These are phyloP conservation scores for Lepidium africanum DNA, from an alignment of 345 rosid genomes.

Conservation along the genomic window DNA sequence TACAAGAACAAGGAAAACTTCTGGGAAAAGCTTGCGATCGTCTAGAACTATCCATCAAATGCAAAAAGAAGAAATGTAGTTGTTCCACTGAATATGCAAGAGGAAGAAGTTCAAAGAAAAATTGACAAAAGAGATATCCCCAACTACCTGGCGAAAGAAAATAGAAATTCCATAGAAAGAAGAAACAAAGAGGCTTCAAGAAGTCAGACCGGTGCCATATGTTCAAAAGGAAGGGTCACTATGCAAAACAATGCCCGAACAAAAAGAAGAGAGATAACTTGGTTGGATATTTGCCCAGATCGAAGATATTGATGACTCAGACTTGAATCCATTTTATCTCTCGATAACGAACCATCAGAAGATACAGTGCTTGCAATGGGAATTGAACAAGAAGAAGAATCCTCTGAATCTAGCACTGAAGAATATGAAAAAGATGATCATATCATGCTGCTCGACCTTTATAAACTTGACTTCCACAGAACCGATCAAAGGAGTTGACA, in stretches of 20 bases:
- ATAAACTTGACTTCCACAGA: background rate
- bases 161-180: background rate
- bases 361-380: background rate
- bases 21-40: background rate
- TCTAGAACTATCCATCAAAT: background rate
- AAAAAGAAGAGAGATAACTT: background rate
- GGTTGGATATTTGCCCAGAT: background rate
- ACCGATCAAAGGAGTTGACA: background rate
- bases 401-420: background rate
- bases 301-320: background rate
- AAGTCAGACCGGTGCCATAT: background rate
- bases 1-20: background rate
- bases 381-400: background rate
- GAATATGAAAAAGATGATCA: background rate
- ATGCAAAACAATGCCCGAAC: background rate
- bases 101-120: background rate
- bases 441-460: background rate
- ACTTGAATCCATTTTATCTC: background rate
- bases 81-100: background rate
- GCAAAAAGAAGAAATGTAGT: background rate
- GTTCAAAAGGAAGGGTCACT: background rate
- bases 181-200: background rate
- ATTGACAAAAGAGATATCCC: background rate
- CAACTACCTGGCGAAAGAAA: background rate
- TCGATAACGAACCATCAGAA: background rate